phyloP scores from a whole-genome alignment of 768 basidiomycete genomes.

The Trametes cinnabarina region DNA sequence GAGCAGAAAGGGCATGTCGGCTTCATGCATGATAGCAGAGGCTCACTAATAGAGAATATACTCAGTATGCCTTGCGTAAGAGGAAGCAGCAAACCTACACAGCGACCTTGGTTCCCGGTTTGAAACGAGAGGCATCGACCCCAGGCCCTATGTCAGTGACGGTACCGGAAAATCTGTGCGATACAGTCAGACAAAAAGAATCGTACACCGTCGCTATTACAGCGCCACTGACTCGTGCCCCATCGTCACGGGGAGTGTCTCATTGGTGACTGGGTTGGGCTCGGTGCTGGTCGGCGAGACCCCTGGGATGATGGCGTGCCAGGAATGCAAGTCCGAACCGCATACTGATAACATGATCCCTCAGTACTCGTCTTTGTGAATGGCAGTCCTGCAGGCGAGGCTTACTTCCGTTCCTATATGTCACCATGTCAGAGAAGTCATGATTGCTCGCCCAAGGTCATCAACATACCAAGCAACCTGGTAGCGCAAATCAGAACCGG shows the following conservation, averaged over 20 bases:
- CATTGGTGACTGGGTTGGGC: constrained; percentile 39
- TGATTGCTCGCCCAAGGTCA: not conserved
- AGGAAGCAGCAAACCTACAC: not conserved
- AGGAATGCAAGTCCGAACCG: constrained; percentile 41
- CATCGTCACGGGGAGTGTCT: constrained; percentile 40
- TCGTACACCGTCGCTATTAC: no score
- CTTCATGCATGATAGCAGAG: not conserved
- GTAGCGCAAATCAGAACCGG: no score
- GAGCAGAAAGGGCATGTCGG: not conserved
- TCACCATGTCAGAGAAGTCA: not conserved
- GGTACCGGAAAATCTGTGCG: constrained; percentile 7
- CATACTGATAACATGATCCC: constrained; percentile 33
- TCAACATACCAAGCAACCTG: constrained; percentile 13
- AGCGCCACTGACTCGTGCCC: constrained; percentile 44
- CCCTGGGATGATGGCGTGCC: constrained; percentile 20
- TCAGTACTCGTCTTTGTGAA: not conserved
- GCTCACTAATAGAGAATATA: not conserved
- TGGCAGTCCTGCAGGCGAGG: not conserved
- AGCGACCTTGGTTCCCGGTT: constrained; percentile 14
- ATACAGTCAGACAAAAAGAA: not conserved
- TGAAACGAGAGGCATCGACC: not conserved
- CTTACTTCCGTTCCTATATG: constrained; percentile 3
- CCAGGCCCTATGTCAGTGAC: not conserved
- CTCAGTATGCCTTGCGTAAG: not conserved
- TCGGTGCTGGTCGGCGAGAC: constrained; percentile 30